These are phyloP conservation scores for Penicillium sumatraense DNA, from an alignment of 2,329 filamentous ascomycete species.

Conservation along the genomic window DNA sequence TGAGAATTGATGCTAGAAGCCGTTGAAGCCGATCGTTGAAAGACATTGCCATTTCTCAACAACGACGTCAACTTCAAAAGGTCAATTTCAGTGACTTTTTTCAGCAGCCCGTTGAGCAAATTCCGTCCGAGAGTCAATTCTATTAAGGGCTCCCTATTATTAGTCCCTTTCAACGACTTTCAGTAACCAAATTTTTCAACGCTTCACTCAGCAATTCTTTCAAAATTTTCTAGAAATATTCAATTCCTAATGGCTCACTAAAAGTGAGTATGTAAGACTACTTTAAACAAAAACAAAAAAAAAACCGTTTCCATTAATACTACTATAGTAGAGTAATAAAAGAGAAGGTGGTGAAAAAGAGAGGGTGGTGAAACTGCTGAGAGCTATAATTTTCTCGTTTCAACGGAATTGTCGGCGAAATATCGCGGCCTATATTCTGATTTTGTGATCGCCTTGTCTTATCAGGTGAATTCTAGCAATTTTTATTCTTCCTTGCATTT, in stretches of 20 bases:
- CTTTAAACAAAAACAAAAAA: neutral
- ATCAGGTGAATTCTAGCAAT: neutral
- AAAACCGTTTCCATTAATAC: neutral
- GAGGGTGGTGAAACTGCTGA: neutral
- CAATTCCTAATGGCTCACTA: neutral
- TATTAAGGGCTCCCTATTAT: neutral
- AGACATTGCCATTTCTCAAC: neutral
- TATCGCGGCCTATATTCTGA: neutral
- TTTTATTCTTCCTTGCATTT: neutral
- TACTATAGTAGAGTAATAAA: neutral
- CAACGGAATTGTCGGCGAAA: neutral
- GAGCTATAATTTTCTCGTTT: neutral
- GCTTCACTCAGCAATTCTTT: neutral
- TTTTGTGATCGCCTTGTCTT: neutral
- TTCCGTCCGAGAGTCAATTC: neutral
- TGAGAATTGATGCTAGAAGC: neutral
- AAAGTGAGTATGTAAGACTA: neutral
- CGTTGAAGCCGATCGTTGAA: neutral
- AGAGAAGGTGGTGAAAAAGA: neutral
- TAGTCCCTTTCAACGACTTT: neutral
- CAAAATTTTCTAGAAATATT: neutral
- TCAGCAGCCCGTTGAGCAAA: neutral
- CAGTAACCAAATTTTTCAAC: neutral
- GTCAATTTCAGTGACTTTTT: neutral
- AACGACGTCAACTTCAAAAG: neutral